A percentile compares a stretch with the other conserved stretches of the same genome.
These are phyloP conservation scores for Pouteria glomerata DNA, from an alignment of 148 eudicot species.

Conservation along the genomic window DNA sequence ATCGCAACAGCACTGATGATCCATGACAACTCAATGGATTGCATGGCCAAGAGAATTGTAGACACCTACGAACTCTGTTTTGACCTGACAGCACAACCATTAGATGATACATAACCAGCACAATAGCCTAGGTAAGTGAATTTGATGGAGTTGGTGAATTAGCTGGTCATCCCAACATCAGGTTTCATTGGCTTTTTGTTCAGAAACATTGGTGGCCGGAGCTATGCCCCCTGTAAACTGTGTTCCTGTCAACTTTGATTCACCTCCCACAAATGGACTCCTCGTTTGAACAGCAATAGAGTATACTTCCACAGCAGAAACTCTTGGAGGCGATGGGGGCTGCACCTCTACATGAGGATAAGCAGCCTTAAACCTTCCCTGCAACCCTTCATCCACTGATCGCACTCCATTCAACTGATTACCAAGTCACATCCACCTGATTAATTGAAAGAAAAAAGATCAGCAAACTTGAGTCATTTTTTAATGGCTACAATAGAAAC, in stretches of 20 bases:
- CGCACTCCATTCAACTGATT: conserved; percentile 77
- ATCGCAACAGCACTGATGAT: too few relatives aligned
- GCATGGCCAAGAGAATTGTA: too few relatives aligned
- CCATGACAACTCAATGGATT: too few relatives aligned
- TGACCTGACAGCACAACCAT: background rate
- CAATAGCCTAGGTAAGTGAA: background rate
- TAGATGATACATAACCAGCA: background rate
- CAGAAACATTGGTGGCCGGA: conserved; percentile 28
- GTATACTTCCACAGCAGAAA: conserved; percentile 73
- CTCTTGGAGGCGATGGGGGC: conserved; percentile 86
- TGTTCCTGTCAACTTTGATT: conserved; percentile 29
- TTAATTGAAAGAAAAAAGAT: background rate
- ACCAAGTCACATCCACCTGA: conserved; percentile 90
- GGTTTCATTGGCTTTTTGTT: conserved; percentile 35
- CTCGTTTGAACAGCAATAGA: conserved; percentile 17
- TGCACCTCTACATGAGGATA: conserved; percentile 90
- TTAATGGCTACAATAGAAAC: background rate
- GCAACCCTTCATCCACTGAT: conserved; percentile 76
- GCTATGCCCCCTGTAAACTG: conserved; percentile 31
- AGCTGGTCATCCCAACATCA: conserved; percentile 54
- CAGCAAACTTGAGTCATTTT: background rate
- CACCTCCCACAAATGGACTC: conserved; percentile 45
- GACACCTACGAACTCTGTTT: background rate
- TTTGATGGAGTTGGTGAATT: conserved; percentile 4
- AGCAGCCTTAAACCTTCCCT: conserved; percentile 94